Conservation (phyloP, 2,329 filamentous ascomycete genomes). For the Trichophyton verrucosum region DNA sequence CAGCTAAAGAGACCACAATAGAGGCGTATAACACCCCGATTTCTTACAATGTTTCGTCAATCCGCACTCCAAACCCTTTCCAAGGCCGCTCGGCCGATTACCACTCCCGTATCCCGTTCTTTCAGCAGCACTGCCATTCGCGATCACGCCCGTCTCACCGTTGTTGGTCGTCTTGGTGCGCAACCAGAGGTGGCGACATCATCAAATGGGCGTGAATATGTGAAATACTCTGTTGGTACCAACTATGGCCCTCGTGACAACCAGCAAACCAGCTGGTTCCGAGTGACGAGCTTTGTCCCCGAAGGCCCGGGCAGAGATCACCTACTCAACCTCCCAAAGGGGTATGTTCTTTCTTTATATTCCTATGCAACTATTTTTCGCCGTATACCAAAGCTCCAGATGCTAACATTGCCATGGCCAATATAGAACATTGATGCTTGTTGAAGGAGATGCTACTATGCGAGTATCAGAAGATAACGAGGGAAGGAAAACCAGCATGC, state of each 20-base stretch:
- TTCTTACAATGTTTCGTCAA: background rate
- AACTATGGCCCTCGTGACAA: slow-evolving; percentile 55
- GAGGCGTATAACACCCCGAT: background rate
- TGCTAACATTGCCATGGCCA: background rate
- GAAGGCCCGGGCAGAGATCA: slow-evolving; percentile 60
- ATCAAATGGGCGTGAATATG: slow-evolving; percentile 56
- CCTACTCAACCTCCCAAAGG: slow-evolving; percentile 64
- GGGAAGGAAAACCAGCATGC: slow-evolving; percentile 47
- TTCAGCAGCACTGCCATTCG: slow-evolving; percentile 59
- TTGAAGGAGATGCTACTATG: slow-evolving; percentile 72
- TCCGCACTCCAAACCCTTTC: background rate
- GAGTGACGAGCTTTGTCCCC: slow-evolving; percentile 56
- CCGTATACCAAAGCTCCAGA: background rate
- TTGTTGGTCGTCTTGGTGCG: slow-evolving; percentile 74
- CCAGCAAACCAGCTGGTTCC: slow-evolving; percentile 74
- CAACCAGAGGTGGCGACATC: slow-evolving; percentile 64
- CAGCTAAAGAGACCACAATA: background rate
- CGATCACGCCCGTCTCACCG: slow-evolving; percentile 64
- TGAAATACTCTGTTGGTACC: slow-evolving; percentile 67
- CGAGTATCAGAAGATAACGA: slow-evolving; percentile 55
- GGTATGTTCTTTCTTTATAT: slow-evolving; percentile 41
- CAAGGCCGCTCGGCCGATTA: background rate
- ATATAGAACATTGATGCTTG: slow-evolving; percentile 58
- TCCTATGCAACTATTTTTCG: background rate
- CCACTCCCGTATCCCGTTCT: slow-evolving; percentile 40